Evolutionary conservation across 805 yeast genomes (phyloP), one percentile per base, ranked within the genome.

Genomic region (Yamadazyma ubonensis): DNA sequence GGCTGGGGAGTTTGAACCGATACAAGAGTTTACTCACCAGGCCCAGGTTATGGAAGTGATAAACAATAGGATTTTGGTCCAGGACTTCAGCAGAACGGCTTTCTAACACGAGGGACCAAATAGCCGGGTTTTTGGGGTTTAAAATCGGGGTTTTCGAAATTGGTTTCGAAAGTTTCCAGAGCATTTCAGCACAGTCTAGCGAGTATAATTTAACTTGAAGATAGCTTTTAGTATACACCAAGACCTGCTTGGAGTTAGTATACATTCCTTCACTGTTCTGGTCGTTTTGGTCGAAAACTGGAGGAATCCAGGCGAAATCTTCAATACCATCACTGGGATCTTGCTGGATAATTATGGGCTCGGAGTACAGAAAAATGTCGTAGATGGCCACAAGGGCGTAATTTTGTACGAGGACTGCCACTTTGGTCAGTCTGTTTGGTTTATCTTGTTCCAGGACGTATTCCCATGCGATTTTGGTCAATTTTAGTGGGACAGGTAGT

Each of bases 91-190:
- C 37, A 2, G 45, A 39, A 14, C 44, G 39, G 30, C 48, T 47
- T 11, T 38, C 43, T 3, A 47, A 28, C 8, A 42, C 44, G 5
- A 67, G 40, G 6, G 68, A 54, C 71, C 71, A 69, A n/a, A 61
- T 45, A 9, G 23, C 12, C 5, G 27, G 39, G 14, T 34, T 33
- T 11, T 12, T n/a, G 9, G 45, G 46, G 21, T 42, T 36, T 6
- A 39, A 25, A 6, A 47, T 41, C 5, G 51, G 51, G 7, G 41
- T 28, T 8, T 39, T 44, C 6, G 47, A 33, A 1, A 55, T 36
- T 1, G 75, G 75, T 40, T 64, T 65, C 22, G 61, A 52, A 1
- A 69, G 43, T 6, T 60, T 59, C 40, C 59, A 53, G 5, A 65
- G 42, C 9, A 63, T 43, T 29, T 57, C 60, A 0, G 66, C 55